These are phyloP conservation scores for Zasmidium angulare DNA, from an alignment of 2,329 filamentous ascomycete genomes.

Conservation along the genomic window DNA sequence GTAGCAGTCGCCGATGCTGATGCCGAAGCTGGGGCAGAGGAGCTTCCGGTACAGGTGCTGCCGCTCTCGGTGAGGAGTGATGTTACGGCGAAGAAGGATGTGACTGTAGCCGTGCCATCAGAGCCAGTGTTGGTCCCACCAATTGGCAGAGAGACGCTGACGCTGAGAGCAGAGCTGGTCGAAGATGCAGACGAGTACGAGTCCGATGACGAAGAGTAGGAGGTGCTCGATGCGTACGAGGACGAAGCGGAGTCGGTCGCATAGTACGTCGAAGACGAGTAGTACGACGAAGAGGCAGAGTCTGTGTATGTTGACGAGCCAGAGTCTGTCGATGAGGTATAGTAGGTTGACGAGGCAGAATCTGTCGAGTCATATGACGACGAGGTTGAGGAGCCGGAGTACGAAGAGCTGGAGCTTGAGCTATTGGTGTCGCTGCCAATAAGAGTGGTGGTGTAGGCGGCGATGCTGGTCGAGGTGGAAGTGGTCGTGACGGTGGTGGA, in stretches of 20 bases:
- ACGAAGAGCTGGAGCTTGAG: background rate
- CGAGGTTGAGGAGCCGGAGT: background rate
- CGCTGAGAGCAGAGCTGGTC: background rate
- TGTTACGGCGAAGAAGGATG: background rate
- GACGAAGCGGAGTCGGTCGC: background rate
- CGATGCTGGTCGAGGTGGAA: constrained; percentile 39
- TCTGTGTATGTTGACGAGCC: background rate
- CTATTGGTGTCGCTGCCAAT: background rate
- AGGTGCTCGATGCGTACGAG: background rate
- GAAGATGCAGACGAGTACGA: background rate
- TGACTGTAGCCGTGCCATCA: background rate
- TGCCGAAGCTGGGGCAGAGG: background rate
- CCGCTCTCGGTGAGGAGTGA: background rate
- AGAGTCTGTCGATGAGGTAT: background rate
- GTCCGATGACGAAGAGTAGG: background rate
- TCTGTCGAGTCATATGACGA: background rate
- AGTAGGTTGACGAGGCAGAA: background rate
- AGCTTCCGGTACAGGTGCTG: background rate
- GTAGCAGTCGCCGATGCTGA: background rate
- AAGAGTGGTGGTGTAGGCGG: background rate
- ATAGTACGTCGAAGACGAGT: background rate
- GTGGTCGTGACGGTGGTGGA: constrained; percentile 40
- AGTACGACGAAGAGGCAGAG: background rate
- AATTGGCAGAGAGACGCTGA: background rate
- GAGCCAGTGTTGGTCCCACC: background rate